Base-by-base conservation (phyloP, 495 filamentous ascomycete genomes). In the Staphylotrichum longicolle region DNA sequence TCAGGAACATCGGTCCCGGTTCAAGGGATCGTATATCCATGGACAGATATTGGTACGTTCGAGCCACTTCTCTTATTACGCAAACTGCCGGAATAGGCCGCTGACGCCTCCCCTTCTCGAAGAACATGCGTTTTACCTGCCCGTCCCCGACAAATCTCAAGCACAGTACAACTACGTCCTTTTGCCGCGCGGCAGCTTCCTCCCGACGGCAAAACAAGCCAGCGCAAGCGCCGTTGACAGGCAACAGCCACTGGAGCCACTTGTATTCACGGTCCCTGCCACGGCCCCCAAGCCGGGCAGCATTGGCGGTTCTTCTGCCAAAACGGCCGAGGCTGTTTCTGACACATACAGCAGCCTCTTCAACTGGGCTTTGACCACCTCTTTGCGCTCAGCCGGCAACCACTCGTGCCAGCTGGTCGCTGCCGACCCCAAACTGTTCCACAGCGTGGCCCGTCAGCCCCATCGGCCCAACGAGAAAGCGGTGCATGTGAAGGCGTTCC, bases 151-250 rank as follows among this genome's bases (percentile, higher is more conserved):
- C 61, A 97, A 97, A 71, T 80, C 87, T 11, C 88, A 91, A 66
- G 85, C 88, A 52, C 91, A 96, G 70, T 86, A 88, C 78, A 96
- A 94, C 69, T 96, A 96, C 71, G 83, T 93, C 68, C 76, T 98
- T 62, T 86, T 98, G 60, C 91, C 93, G 4, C 87, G 77, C 80
- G 84, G 68, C 75, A 91, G 72, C 61, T 78, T 66, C 74, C 79
- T 77, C 77, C 68, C 73, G 1, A 63, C 55, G 4, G 27, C 69
- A 32, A 74, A 73, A 54, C 58, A 58, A 33, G 37, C 54, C 15
- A 32, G 39, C 40, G 72, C 62, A 58, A 76, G 46, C 68, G 68
- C 62, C 62, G 74, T 20, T 62, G 68, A 66, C 37, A 57, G 52
- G 32, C 46, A 64, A 10, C 62, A 76, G 11, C 56, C 65, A 9